Base-by-base conservation (phyloP, 176 grass and related monocot genomes). In the Zoysia pacifica region DNA sequence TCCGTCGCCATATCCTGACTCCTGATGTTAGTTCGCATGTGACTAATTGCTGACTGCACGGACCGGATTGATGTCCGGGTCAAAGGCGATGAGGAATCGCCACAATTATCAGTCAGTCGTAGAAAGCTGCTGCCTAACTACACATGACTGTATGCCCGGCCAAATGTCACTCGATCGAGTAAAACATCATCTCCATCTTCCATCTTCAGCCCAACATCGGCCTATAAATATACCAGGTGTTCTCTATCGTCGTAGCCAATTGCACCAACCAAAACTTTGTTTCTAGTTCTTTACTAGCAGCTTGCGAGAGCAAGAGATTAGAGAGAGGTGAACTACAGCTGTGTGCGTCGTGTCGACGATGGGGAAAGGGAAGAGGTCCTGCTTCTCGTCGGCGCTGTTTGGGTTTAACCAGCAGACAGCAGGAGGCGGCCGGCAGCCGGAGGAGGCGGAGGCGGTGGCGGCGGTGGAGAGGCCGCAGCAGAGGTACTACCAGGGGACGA, bases 101-200 rank as follows among this genome's bases (percentile, higher is more conserved):
- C 60, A 20, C 47, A 28, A 54, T 76, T 58, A 28, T 28, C 28
- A 28, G 28, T 28, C 28, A 72, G 78, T 82, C 79, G 72, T 78
- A 78, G 73, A 87, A 82, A 73, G 67, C 79, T 62, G 48, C 65
- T 76, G 79, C 67, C 79, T 78, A 82, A 87, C 79, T 28, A 28
- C 9, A 67, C 48, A 71, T 43, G 65, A 47, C 67, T 28, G 28
- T 28, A 5, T 0, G 28, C 28, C 28, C 28, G 28, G 28, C 28
- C 28, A 28, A 28, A 28, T 28, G 28, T 28, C 42, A 73, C 28
- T 0, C 28, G 28, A 28, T 28, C 38, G 39, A 65, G 6, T 19
- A 63, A 62, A 15, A 28, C 45, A 69, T 12, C 19, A 5, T 18
- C 19, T 0, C n/a, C 12, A 13, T 46, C 39, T 28, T 28, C 28